phyloP scores from a whole-genome alignment of 2,329 filamentous ascomycete species.

The Sporothrix protearum region DNA sequence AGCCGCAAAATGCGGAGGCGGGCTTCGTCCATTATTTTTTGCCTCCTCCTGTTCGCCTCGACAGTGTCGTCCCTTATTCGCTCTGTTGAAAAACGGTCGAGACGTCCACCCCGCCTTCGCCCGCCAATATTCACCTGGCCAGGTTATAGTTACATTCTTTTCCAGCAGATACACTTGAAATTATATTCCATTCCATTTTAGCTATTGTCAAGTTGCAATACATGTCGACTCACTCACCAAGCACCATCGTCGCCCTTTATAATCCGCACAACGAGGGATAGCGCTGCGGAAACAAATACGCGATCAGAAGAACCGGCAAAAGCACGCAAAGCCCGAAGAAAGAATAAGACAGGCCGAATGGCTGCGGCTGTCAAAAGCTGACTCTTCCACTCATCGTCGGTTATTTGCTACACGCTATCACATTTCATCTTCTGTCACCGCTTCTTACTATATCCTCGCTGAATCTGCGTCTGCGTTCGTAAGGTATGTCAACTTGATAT shows the following conservation, averaged over 20 bases:
- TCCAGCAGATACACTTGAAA: too few species aligned
- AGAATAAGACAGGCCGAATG: not conserved
- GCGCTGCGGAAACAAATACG: not conserved
- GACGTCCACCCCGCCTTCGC: not conserved
- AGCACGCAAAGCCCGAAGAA: not conserved
- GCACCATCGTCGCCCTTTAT: not conserved
- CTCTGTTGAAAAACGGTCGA: not conserved
- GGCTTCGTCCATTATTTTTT: not conserved
- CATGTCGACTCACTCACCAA: not conserved
- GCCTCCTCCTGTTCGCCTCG: not conserved
- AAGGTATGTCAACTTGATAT: not conserved
- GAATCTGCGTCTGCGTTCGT: not conserved
- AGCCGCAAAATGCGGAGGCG: not conserved
- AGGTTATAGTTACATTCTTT: not conserved
- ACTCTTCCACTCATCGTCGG: not conserved
- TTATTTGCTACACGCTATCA: not conserved
- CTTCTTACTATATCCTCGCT: not conserved
- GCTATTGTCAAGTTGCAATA: not conserved
- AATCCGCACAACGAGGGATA: not conserved
- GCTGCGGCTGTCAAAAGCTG: not conserved
- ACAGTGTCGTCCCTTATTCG: not conserved
- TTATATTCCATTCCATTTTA: not conserved
- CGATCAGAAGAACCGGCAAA: not conserved
- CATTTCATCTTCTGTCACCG: not conserved
- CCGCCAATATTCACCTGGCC: not conserved